Conservation (phyloP, 805 yeast species). For the Priceomyces fermenticarens region DNA sequence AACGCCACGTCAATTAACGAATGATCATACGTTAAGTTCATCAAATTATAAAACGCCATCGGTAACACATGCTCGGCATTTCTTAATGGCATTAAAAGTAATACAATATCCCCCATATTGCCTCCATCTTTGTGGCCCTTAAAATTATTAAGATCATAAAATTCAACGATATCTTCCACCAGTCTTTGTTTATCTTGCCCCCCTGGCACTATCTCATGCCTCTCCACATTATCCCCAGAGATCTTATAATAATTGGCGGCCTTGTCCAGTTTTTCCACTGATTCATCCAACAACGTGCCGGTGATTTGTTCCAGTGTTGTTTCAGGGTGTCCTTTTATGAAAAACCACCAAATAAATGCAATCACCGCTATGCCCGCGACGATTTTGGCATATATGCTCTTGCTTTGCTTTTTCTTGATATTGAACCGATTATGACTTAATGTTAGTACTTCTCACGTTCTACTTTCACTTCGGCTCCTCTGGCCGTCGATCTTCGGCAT, state of each 20-base stretch:
- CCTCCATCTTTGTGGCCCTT: conserved; percentile 52
- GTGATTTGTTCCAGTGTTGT: no score
- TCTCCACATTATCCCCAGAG: conserved; percentile 28
- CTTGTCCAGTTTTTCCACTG: no score
- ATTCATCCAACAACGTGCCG: no score
- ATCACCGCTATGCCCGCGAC: no score
- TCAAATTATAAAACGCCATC: conserved; percentile 77
- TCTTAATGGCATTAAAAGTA: conserved; percentile 72
- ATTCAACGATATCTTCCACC: conserved; percentile 49
- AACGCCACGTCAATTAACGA: conserved; percentile 75
- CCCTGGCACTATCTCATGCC: conserved; percentile 9
- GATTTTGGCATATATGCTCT: no score
- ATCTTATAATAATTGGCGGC: conserved; percentile 20
- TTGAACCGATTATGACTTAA: conserved; percentile 16
- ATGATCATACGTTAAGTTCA: conserved; percentile 85
- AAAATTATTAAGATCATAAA: conserved; percentile 59
- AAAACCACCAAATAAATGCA: no score
- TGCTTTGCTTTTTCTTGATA: conserved; percentile 13
- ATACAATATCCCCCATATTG: conserved; percentile 55
- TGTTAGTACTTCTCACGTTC: conserved; percentile 4
- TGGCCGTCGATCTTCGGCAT: background rate
- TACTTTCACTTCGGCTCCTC: background rate
- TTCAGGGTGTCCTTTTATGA: no score
- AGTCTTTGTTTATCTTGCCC: conserved; percentile 25
- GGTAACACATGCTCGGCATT: conserved; percentile 77